phyloP scores from a whole-genome alignment of 306 rosid genomes.

The Spatholobus suberectus region DNA sequence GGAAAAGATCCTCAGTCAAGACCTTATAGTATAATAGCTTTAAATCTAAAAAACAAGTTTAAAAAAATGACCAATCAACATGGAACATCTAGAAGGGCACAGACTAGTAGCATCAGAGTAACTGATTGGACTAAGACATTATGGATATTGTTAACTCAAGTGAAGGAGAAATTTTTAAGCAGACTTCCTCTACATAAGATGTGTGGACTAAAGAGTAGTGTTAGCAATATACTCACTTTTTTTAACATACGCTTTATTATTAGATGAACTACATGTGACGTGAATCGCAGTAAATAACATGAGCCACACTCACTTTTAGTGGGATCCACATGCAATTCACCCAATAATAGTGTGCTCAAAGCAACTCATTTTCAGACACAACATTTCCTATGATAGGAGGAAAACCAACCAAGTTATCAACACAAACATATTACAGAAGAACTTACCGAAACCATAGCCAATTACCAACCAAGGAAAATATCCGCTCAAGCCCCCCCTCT shows the following conservation, averaged over 20 bases:
- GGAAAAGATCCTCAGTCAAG: conserved; percentile 23
- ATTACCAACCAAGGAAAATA: conserved; percentile 81
- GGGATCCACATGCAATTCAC: too few species aligned
- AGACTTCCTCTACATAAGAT: neutral
- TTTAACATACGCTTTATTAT: too few species aligned
- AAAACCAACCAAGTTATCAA: conserved; percentile 6
- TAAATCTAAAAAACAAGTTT: neutral
- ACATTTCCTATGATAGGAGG: neutral
- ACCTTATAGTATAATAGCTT: neutral
- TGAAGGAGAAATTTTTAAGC: neutral
- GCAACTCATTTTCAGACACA: neutral
- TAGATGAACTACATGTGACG: too few species aligned
- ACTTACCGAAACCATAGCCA: conserved; percentile 92
- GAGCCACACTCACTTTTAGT: too few species aligned
- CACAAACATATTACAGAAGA: conserved; percentile 20
- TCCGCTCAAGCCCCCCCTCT: conserved; percentile 56
- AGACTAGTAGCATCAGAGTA: neutral
- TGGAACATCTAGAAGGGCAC: neutral
- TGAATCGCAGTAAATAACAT: too few species aligned
- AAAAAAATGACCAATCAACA: conserved; percentile 11
- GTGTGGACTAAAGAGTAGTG: too few species aligned
- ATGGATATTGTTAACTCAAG: neutral
- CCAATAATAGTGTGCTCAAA: too few species aligned
- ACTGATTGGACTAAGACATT: neutral
- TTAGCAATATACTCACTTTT: too few species aligned